Evolutionary conservation across 1,284 basidiomycete species (phyloP), one percentile per base, ranked within the genome.

Genomic region (Rhodotorula sp.): DNA sequence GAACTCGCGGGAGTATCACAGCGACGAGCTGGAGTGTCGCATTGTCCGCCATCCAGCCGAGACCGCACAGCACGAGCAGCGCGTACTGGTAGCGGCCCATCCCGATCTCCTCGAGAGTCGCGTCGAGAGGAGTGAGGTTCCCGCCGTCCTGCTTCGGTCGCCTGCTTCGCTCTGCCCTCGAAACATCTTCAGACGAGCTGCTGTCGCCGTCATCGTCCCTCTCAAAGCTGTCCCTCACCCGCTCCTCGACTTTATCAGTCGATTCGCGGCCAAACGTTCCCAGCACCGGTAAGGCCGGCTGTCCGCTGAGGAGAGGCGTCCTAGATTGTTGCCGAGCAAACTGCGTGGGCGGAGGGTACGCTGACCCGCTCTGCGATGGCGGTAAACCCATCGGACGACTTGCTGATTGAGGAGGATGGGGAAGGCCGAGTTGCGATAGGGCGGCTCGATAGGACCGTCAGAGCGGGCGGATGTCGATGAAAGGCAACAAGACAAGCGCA

Each of bases 1-100:
- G 93, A 15, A 98, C 89, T 65, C 94, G 85, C 19, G 95, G 95
- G 19, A 99, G 85, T 58, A 95, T 91, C 57, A 98, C 92, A 2
- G 71, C 71, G 22, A 74, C 36, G 29, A 88, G 88, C 84, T 92
- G 89, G 65, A 92, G 86, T 90, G 90, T 92, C 90, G 91, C 90
- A 80, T 92, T 91, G 81, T 92, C 90, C 69, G 90, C 90, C 83
- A 90, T 82, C 90, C 90, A 92, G 27, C 90, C 90, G 89, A 75
- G 80, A 53, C 82, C 82, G 74, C 82, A 82, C 58, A 80, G 79
- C 77, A 83, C 80, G 51, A 78, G 74, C 39, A 76, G 62, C 29
- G 32, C 65, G 62, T 66, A 59, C 59, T 67, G 73, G 46, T 73
- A 74, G 29, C 59, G 27, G 17, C 77, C 77, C 34, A 78, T 62